phyloP scores from a whole-genome alignment of 2,329 filamentous ascomycete species.

The Immersiporthe knoxdaviesiana region DNA sequence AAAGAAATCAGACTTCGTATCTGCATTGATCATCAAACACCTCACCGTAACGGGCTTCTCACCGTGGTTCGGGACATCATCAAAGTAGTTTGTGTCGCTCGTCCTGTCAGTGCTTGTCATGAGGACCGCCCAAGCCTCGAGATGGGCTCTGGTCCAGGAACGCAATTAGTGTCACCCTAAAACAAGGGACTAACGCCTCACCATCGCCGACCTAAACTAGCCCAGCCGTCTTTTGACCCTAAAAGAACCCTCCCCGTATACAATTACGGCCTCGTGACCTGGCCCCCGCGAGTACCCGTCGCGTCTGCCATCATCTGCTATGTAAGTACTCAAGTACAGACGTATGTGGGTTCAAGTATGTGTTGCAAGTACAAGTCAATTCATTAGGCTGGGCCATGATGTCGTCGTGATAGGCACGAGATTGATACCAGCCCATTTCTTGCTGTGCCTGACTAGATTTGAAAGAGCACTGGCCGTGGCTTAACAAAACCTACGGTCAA shows the following conservation, averaged over 20 bases:
- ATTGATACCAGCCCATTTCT: neutral
- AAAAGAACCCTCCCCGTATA: no score
- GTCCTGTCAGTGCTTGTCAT: constrained; percentile 1
- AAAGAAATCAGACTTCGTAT: neutral
- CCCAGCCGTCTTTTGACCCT: neutral
- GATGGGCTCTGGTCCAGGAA: neutral
- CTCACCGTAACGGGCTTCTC: neutral
- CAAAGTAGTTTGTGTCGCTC: neutral
- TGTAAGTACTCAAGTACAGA: no score
- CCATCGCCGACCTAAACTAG: constrained; percentile 18
- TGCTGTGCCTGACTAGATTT: neutral
- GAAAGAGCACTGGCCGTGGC: neutral
- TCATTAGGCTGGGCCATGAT: neutral
- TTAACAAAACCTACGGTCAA: neutral
- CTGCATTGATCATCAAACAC: neutral
- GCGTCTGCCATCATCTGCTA: neutral
- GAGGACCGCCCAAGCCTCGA: neutral
- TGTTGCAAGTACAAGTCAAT: neutral
- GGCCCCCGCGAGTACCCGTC: neutral
- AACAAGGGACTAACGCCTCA: constrained; percentile 26
- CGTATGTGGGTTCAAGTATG: no score
- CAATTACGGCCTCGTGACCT: neutral
- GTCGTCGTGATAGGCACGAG: neutral
- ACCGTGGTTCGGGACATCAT: neutral
- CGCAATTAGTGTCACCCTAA: constrained; percentile 13